Evolutionary conservation across 2,329 filamentous ascomycete genomes (phyloP), one percentile per base, ranked within the genome.

Genomic region (Eurotiales sp.): DNA sequence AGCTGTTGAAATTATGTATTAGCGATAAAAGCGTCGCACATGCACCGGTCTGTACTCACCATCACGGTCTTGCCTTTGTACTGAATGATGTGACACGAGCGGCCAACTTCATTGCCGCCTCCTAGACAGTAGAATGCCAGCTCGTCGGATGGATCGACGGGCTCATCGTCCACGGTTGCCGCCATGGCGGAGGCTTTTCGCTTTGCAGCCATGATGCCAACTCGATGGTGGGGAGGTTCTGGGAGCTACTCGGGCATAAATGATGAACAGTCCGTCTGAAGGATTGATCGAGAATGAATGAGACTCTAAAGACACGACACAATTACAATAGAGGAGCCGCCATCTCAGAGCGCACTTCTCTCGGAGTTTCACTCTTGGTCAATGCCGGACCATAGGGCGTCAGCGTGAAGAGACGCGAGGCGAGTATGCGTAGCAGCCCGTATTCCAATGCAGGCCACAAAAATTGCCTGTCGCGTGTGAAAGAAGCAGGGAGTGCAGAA

Each of bases 31-130:
- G n/a, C 12, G 44, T 25, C 12, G 12, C 15, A 10, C 17, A 53
- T 46, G 19, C 41, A 29, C 42, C 14, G 32, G 27, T 29, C 47
- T 21, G 68, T 83, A 60, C 53, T 40, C 76, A 95, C 90, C 93
- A 99, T 99, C 60, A 99, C 90, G 5, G 92, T 97, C 73, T 99
- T 99, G 56, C 93, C 93, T 74, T 97, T 99, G 81, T 99, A 99
- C 66, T 97, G 90, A 54, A 99, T 85, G 61, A 99, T 96, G 68
- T 99, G 93, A 71, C 93, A 97, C 59, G 93, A 97, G 59, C 93
- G 82, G 49, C 93, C 93, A 56, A 99, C 93, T 73, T 99, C 93
- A 70, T 96, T 97, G 60, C 93, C 93, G 55, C 93, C 93, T 55
- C 93, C 93, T 32, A 99, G 77, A 63, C 90, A 95, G 50, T 96